Percentiles rank a stretch among this genome's conserved stretches.
phyloP scores from a whole-genome alignment of 1,139 yeast species.

The Geotrichum aggregatum region DNA sequence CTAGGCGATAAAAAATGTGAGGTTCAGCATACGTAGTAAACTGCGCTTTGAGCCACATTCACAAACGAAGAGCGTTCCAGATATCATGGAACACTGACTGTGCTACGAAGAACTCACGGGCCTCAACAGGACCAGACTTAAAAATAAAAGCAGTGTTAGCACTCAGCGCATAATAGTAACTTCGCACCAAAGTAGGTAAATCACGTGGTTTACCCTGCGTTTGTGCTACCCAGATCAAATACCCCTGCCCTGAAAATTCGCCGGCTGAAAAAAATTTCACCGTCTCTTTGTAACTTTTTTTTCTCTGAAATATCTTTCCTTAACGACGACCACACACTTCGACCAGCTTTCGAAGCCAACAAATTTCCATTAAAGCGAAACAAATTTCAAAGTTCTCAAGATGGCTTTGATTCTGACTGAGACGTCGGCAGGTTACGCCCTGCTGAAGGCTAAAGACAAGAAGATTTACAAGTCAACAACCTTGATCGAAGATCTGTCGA shows the following conservation, averaged over 20 bases:
- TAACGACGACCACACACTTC: conserved; percentile 6
- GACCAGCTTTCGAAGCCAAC: conserved; percentile 2
- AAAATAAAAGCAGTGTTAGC: too few species aligned
- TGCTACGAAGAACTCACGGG: too few species aligned
- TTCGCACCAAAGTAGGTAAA: too few species aligned
- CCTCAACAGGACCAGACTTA: too few species aligned
- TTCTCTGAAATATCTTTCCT: conserved; percentile 6
- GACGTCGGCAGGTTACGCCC: conserved; percentile 97
- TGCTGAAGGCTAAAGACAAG: conserved; percentile 94
- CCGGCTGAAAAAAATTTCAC: conserved; percentile 5
- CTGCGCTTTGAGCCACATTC: too few species aligned
- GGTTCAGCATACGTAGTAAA: too few species aligned
- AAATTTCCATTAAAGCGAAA: not conserved
- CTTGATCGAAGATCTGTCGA: conserved; percentile 70
- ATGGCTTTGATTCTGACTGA: conserved; percentile 97
- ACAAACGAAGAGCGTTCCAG: too few species aligned
- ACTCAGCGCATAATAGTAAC: too few species aligned
- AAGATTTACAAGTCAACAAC: conserved; percentile 84
- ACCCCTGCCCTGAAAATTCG: conserved; percentile 4
- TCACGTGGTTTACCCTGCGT: too few species aligned
- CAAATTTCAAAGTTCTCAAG: not conserved
- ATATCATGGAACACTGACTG: too few species aligned
- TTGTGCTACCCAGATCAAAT: too few species aligned
- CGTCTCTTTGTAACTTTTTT: conserved; percentile 2
- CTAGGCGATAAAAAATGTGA: too few species aligned